phyloP scores from a whole-genome alignment of 805 yeast genomes.

The Wickerhamiella allomyrinae region DNA sequence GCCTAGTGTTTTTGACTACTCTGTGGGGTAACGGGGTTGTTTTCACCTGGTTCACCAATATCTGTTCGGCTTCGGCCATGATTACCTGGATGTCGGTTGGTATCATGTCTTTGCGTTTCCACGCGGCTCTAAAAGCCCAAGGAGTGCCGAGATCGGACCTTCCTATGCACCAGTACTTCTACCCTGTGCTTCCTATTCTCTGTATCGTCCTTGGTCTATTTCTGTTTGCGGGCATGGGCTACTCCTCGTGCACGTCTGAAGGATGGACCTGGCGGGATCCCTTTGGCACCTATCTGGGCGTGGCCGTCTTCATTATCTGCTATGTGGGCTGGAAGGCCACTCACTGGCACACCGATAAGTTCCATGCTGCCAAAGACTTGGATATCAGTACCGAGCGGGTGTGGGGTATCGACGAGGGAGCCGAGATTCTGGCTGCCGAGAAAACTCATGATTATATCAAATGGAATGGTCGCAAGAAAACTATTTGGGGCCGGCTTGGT shows the following conservation, averaged over 20 bases:
- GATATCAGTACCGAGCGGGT: conserved; percentile 16
- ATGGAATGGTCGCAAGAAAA: not conserved
- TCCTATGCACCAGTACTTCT: conserved; percentile 39
- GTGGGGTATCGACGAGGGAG: conserved; percentile 22
- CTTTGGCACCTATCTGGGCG: conserved; percentile 35
- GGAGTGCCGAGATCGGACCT: conserved; percentile 37
- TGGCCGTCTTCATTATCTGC: conserved; percentile 28
- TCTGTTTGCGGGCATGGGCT: conserved; percentile 35
- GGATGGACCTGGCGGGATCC: conserved; percentile 28
- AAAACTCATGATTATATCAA: conserved; percentile 8
- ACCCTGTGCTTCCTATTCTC: conserved; percentile 34
- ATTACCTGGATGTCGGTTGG: conserved; percentile 52
- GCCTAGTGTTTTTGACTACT: conserved; percentile 54
- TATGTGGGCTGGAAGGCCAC: conserved; percentile 28
- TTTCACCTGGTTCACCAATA: conserved; percentile 49
- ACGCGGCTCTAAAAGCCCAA: conserved; percentile 43
- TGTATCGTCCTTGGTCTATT: conserved; percentile 42
- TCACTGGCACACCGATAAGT: conserved; percentile 20
- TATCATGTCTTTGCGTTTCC: conserved; percentile 42
- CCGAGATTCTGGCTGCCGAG: conserved; percentile 12
- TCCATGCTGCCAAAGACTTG: conserved; percentile 9
- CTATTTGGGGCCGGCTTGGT: conserved; percentile 1
- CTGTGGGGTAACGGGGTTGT: conserved; percentile 40
- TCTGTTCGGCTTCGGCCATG: conserved; percentile 46
- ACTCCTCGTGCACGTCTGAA: conserved; percentile 16